Evolutionary conservation across 495 filamentous ascomycete genomes (phyloP).

Genomic region (Stereocaulon alpinum): DNA sequence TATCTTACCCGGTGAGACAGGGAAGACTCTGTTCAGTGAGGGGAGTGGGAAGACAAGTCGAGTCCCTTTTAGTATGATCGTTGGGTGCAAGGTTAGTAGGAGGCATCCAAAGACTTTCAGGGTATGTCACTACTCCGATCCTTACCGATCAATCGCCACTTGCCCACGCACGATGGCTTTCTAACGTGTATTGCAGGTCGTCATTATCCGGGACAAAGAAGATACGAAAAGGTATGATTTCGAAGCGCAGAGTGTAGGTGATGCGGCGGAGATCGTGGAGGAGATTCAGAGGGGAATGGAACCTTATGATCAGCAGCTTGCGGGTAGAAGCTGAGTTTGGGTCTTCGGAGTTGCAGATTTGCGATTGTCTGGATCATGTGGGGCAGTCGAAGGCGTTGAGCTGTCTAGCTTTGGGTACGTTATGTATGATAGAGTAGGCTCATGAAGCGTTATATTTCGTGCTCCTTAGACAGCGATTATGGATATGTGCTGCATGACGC

Average conservation of each 20-base stretch:
- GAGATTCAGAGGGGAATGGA: conserved; percentile 64
- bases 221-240: conserved; percentile 95
- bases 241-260: conserved; percentile 66
- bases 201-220: conserved; percentile 73
- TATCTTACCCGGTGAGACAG: conserved; percentile 67
- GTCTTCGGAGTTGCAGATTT: no score
- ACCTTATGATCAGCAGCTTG: conserved; percentile 27
- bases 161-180: neutral
- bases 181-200: conserved; percentile 35
- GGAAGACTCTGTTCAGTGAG: conserved; percentile 40
- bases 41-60: conserved; percentile 64
- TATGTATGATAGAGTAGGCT: no score
- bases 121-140: conserved; percentile 31
- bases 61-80: conserved; percentile 83
- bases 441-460: no score
- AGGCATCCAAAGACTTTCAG: conserved; percentile 90
- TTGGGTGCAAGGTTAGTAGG: conserved; percentile 84
- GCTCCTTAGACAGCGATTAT: no score
- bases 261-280: conserved; percentile 80
- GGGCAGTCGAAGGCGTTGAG: no score
- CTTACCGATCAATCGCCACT: neutral
- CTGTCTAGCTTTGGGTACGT: no score
- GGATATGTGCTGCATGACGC: no score
- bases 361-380: no score
- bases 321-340: no score